Percentiles rank a stretch among this genome's conserved stretches.
phyloP scores from a whole-genome alignment of 2,329 filamentous ascomycete genomes.

The Coniochaeta sp. region DNA sequence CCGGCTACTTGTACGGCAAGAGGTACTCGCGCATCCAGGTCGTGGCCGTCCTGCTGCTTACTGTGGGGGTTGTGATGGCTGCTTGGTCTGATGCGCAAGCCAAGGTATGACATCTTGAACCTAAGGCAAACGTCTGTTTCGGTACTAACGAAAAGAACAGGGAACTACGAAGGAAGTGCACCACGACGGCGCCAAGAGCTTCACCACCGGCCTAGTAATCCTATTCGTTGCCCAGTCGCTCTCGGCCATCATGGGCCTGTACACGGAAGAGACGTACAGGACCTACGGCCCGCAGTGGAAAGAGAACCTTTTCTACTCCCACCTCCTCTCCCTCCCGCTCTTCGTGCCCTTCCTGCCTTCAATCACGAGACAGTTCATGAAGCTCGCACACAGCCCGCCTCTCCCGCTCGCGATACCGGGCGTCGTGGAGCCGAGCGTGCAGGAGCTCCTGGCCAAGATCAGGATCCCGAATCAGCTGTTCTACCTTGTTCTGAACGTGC shows the following conservation, averaged over 20 bases:
- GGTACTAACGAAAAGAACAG: too few species aligned
- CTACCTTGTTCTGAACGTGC: conserved; percentile 66
- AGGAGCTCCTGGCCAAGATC: conserved; percentile 27
- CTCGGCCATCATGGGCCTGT: conserved; percentile 90
- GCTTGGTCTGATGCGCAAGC: conserved; percentile 83
- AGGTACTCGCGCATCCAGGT: conserved; percentile 75
- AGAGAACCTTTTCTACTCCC: conserved; percentile 93
- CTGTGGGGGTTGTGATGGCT: conserved; percentile 76
- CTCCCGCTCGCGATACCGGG: conserved; percentile 36
- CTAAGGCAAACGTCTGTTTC: too few species aligned
- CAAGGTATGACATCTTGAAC: conserved; percentile 67
- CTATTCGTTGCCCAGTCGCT: conserved; percentile 83
- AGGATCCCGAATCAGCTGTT: conserved; percentile 61
- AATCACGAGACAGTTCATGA: conserved; percentile 55
- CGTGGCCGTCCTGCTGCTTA: conserved; percentile 73
- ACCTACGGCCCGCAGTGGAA: conserved; percentile 85
- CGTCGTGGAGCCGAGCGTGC: conserved; percentile 24
- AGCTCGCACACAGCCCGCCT: conserved; percentile 56
- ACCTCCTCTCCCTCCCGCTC: conserved; percentile 65
- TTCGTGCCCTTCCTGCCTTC: conserved; percentile 66
- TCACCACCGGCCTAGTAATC: conserved; percentile 66
- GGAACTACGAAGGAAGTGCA: conserved; percentile 16
- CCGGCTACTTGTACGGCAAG: conserved; percentile 83
- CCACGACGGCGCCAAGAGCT: conserved; percentile 28
- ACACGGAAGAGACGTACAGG: conserved; percentile 84